Percentiles rank a stretch among this genome's conserved stretches.
Conservation (phyloP, 78 protist species). For the Dictyostelium capitatum region DNA sequence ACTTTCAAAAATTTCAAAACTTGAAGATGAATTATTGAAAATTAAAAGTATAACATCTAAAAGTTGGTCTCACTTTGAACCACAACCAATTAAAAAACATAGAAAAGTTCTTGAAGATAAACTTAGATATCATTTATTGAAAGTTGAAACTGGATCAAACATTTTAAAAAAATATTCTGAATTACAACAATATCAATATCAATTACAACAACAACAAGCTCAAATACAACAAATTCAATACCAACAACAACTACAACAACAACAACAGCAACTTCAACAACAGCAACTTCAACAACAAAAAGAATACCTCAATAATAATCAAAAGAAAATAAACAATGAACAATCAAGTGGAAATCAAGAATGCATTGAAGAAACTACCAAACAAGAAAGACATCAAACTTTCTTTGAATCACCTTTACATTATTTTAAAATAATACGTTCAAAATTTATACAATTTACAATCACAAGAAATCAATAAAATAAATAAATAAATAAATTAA, state of each 20-base stretch:
- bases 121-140: slow-evolving; percentile 50
- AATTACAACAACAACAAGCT: too few species aligned
- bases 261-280: too few species aligned
- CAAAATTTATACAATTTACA: too few species aligned
- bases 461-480: too few species aligned
- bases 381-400: too few species aligned
- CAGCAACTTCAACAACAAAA: not conserved
- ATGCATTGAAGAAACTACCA: too few species aligned
- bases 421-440: too few species aligned
- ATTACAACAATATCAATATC: slow-evolving; percentile 27
- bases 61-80: slow-evolving; percentile 38
- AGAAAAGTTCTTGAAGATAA: slow-evolving; percentile 52
- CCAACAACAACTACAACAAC: not conserved
- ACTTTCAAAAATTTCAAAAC: slow-evolving; percentile 15
- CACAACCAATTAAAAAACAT: slow-evolving; percentile 25
- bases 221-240: not conserved
- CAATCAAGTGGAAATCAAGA: too few species aligned
- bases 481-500: too few species aligned
- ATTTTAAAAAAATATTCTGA: slow-evolving; percentile 23
- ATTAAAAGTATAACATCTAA: slow-evolving; percentile 24
- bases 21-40: slow-evolving; percentile 73
- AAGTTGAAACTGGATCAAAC: slow-evolving; percentile 47
- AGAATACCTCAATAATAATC: too few species aligned
- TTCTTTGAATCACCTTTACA: too few species aligned
- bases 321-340: too few species aligned